Evolutionary conservation across 2,329 filamentous ascomycete species (phyloP), one percentile per base, ranked within the genome.

Genomic region (Cytospora chrysosperma): DNA sequence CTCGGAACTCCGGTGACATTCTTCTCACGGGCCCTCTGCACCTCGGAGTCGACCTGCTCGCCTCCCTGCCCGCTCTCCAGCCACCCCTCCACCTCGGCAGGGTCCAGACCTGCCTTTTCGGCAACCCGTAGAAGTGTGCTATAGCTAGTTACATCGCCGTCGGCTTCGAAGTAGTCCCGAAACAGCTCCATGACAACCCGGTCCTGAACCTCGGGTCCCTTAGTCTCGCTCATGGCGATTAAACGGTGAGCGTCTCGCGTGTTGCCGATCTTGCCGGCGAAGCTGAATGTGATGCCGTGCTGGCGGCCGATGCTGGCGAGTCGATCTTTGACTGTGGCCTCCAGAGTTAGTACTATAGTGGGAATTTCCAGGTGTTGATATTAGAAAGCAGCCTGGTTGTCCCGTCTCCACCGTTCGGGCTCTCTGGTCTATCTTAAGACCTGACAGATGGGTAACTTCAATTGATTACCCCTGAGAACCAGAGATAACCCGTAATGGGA

Each of bases 201-300:
- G 40, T 82, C 87, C 77, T 91, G 84, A 52, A 82, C 69, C 53
- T 82, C 77, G 26, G 72, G 72, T 5, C 77, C 73, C 59, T 75
- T 72, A 72, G 78, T 71, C 80, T 86, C 75, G 75, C 79, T 91
- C 60, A 93, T 81, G 76, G 92, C 86, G 52, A 93, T 82, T 65
- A 94, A 71, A 4, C 92, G 85, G 75, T 96, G 92, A 61, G 88
- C 90, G 70, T 95, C 89, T 21, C 91, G 81, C 19, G 91, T 93
- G 70, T 88, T 90, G 55, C 92, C 92, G 4, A 86, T 87, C 67
- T 82, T 85, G 59, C 91, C 90, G 12, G 84, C 83, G 67, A 88
- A 90, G 27, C 83, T 84, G 75, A 95, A 95, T 52, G 84, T 75
- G 70, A 96, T 90, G 1, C 91, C 91, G 53, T 90, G 86, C 24